Evolutionary conservation across 352 stramenopile genomes (phyloP).

Genomic region (Phytophthora pseudosyringae): DNA sequence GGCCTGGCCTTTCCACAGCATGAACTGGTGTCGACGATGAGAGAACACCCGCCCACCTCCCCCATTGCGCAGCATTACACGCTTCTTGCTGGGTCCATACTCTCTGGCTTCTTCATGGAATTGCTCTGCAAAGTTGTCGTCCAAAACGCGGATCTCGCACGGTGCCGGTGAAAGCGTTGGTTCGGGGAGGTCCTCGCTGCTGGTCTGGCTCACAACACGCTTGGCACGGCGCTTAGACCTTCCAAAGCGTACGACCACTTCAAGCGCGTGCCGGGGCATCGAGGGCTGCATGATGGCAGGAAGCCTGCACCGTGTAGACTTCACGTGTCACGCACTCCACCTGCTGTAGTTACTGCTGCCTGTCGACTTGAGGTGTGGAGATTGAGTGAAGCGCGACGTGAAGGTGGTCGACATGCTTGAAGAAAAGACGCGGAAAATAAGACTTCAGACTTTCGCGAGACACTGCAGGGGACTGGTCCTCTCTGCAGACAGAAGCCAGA

Average conservation of each 20-base stretch:
- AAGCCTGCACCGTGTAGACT: neutral
- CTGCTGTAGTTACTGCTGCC: neutral
- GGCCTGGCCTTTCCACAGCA: slow-evolving; percentile 22
- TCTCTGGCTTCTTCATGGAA: neutral
- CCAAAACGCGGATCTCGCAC: slow-evolving; percentile 5
- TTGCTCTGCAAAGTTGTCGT: slow-evolving; percentile 18
- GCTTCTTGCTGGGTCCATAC: neutral
- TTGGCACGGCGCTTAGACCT: slow-evolving; percentile 9
- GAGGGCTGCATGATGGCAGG: slow-evolving; percentile 6
- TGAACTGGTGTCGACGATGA: slow-evolving; percentile 20
- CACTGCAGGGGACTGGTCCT: slow-evolving; percentile 2
- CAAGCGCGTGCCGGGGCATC: neutral
- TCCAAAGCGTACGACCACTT: neutral
- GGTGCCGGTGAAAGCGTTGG: neutral
- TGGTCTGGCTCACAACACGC: neutral
- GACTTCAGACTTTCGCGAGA: slow-evolving; percentile 12
- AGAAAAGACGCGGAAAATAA: slow-evolving; percentile 22
- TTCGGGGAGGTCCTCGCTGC: slow-evolving; percentile 6
- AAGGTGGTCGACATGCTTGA: neutral
- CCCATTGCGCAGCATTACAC: slow-evolving; percentile 3
- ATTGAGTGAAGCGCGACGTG: neutral
- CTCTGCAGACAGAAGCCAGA: slow-evolving; percentile 9
- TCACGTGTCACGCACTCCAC: neutral
- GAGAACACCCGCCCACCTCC: slow-evolving; percentile 6
- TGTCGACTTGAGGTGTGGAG: slow-evolving; percentile 8